Percentiles rank a stretch among this genome's conserved stretches.
Conservation (phyloP, 495 filamentous ascomycete genomes). For the Pseudoneurospora amorphoporcata region DNA sequence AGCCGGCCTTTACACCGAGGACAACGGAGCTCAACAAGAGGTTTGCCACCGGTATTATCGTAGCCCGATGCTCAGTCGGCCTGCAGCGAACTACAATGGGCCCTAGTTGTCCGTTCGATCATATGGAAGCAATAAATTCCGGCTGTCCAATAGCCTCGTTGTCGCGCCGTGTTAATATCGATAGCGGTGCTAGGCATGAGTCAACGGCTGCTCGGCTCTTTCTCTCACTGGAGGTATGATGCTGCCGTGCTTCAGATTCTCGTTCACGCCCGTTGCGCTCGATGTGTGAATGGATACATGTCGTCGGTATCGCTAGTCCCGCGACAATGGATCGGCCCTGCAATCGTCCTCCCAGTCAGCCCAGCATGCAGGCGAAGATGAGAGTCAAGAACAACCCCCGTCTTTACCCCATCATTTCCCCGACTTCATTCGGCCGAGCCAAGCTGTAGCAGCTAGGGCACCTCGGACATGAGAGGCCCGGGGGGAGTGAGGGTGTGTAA, state of each 20-base stretch:
- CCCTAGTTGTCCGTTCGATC: not conserved
- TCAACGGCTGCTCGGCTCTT: not conserved
- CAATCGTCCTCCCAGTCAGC: not conserved
- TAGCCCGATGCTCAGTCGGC: not conserved
- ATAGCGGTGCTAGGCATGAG: not conserved
- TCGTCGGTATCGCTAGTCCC: not conserved
- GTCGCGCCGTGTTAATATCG: not conserved
- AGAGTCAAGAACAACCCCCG: not conserved
- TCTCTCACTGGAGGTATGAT: not conserved
- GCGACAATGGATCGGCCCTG: not conserved
- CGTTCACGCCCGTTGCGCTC: not conserved
- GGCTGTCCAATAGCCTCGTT: not conserved
- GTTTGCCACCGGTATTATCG: not conserved
- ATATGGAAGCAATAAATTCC: not conserved
- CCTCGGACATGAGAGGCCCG: not conserved
- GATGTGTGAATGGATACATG: not conserved
- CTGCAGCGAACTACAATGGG: not conserved
- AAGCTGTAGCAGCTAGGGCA: not conserved
- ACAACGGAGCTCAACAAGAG: not conserved
- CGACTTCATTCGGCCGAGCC: not conserved
- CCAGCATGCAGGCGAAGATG: not conserved
- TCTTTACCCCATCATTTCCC: not conserved
- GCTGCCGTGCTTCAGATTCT: not conserved
- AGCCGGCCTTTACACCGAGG: not conserved
- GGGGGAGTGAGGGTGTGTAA: not conserved